Percentiles rank a stretch among this genome's conserved stretches.
Conservation (phyloP, 2,329 filamentous ascomycete genomes). For the Penicillium sp. region DNA sequence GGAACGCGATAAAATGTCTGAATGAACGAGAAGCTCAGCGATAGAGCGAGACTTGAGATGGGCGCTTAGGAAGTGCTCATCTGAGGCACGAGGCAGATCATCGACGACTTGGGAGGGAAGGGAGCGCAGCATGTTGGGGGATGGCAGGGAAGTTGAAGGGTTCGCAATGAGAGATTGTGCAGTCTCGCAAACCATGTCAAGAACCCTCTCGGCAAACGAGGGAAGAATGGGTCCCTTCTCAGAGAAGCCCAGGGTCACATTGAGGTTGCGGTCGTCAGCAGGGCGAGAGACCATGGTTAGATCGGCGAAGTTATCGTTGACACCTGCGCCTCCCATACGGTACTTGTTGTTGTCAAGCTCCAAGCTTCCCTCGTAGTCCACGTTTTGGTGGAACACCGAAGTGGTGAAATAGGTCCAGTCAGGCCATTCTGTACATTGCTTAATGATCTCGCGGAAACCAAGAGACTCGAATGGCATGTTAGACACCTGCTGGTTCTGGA, state of each 20-base stretch:
- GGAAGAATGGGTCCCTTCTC: constrained; percentile 39
- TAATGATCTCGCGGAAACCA: constrained; percentile 59
- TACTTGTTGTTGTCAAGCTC: constrained; percentile 45
- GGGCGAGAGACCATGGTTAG: constrained; percentile 45
- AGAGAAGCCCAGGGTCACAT: constrained; percentile 44
- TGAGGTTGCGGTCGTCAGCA: constrained; percentile 36
- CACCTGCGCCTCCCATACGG: constrained; percentile 43
- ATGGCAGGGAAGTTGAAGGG: constrained; percentile 38
- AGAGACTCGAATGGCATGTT: constrained; percentile 61
- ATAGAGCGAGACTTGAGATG: constrained; percentile 43
- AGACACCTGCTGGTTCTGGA: constrained; percentile 63
- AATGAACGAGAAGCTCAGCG: constrained; percentile 44
- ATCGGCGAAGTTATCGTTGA: constrained; percentile 46
- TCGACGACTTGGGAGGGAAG: constrained; percentile 36
- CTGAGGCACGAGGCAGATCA: constrained; percentile 31
- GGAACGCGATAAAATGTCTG: constrained; percentile 43
- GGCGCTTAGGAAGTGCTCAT: constrained; percentile 39
- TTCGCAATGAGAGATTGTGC: constrained; percentile 41
- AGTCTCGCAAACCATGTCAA: constrained; percentile 47
- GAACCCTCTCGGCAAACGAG: constrained; percentile 39
- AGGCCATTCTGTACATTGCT: constrained; percentile 47
- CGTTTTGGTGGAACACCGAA: constrained; percentile 45
- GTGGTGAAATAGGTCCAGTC: constrained; percentile 47
- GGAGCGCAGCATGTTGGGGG: constrained; percentile 37
- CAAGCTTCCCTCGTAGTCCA: constrained; percentile 41